Evolutionary conservation across 441 rosid species (phyloP).

Genomic region (Bruguiera hainesii): DNA sequence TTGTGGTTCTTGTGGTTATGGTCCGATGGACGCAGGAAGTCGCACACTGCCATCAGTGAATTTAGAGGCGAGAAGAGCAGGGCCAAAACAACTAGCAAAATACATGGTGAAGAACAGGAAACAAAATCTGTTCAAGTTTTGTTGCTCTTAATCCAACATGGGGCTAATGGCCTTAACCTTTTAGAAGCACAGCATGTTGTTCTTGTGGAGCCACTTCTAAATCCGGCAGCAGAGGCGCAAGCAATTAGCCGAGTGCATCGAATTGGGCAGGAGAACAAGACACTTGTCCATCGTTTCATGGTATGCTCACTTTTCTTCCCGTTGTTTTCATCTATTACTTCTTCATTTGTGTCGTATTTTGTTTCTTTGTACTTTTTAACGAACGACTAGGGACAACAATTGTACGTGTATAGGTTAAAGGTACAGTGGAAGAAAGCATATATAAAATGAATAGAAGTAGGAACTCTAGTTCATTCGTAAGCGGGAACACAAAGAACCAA

Average conservation of each 20-base stretch:
- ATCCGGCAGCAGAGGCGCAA: slow-evolving; percentile 98
- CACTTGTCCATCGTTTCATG: slow-evolving; percentile 85
- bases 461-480: slow-evolving; percentile 53
- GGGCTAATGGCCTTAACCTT: slow-evolving; percentile 96
- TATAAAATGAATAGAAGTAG: slow-evolving; percentile 82
- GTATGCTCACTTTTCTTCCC: slow-evolving; percentile 38
- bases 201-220: slow-evolving; percentile 90
- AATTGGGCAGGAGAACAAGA: slow-evolving; percentile 76
- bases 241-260: slow-evolving; percentile 94
- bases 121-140: slow-evolving; percentile 58
- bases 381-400: background rate
- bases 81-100: slow-evolving; percentile 27
- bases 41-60: slow-evolving; percentile 47
- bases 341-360: background rate
- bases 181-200: slow-evolving; percentile 95
- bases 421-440: slow-evolving; percentile 93
- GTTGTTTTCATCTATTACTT: background rate
- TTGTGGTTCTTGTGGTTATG: slow-evolving; percentile 15
- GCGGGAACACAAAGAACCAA: slow-evolving; percentile 86
- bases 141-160: slow-evolving; percentile 86
- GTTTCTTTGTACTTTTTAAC: slow-evolving; percentile 6
- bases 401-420: slow-evolving; percentile 46
- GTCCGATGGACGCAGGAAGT: slow-evolving; percentile 54
- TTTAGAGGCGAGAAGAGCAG: slow-evolving; percentile 50
- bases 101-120: slow-evolving; percentile 30